Evolutionary conservation across 2,329 filamentous ascomycete genomes (phyloP).

Genomic region (Diatrype stigma): DNA sequence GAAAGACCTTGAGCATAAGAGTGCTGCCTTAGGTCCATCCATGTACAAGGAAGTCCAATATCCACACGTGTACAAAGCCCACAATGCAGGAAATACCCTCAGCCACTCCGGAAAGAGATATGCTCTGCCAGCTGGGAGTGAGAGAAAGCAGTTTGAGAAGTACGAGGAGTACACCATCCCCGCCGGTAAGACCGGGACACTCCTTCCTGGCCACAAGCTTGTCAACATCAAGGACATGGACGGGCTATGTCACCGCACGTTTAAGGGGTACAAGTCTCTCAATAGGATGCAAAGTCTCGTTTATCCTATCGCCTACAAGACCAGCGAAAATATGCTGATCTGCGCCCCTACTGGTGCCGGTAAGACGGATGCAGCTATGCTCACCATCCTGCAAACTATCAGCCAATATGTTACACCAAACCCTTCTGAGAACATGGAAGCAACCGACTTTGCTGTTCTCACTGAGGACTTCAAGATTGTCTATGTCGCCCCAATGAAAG

Average conservation of each 20-base stretch:
- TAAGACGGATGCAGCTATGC: conserved; percentile 98
- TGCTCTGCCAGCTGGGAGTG: conserved; percentile 70
- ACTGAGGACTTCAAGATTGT: conserved; percentile 94
- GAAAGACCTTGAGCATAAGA: conserved; percentile 81
- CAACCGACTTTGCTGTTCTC: conserved; percentile 77
- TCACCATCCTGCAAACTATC: conserved; percentile 88
- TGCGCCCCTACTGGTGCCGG: conserved; percentile 96
- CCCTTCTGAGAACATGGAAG: conserved; percentile 68
- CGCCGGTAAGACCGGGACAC: conserved; percentile 70
- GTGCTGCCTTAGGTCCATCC: conserved; percentile 64
- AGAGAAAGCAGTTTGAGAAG: conserved; percentile 64
- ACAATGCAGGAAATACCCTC: conserved; percentile 81
- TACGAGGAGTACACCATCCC: conserved; percentile 91
- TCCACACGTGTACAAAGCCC: conserved; percentile 85
- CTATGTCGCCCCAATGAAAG: conserved; percentile 99
- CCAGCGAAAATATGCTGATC: conserved; percentile 97
- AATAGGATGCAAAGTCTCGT: conserved; percentile 99
- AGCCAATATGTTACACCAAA: conserved; percentile 79
- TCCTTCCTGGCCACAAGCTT: conserved; percentile 69
- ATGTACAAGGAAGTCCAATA: conserved; percentile 72
- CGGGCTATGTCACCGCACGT: conserved; percentile 83
- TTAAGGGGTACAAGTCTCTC: conserved; percentile 86
- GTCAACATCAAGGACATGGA: conserved; percentile 80
- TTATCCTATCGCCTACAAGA: conserved; percentile 91
- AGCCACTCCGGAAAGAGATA: conserved; percentile 79